These are phyloP conservation scores for Pythium dissimile DNA, from an alignment of 352 stramenopile genomes.

Conservation along the genomic window DNA sequence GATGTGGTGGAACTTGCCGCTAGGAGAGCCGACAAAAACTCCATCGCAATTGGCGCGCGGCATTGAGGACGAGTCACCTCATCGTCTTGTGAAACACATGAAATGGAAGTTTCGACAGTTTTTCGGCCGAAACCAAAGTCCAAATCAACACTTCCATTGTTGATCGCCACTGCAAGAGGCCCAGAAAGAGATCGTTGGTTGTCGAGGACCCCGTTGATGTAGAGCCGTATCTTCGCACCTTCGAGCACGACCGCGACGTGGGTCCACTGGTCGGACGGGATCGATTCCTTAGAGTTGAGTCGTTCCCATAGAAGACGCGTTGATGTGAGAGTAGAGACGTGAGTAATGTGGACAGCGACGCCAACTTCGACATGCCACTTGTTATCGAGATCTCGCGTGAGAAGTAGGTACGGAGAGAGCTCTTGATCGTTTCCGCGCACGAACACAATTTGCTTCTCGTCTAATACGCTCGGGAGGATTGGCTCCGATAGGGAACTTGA, in stretches of 20 bases:
- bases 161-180: conserved; percentile 27
- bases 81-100: not conserved
- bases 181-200: conserved; percentile 62
- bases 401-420: conserved; percentile 54
- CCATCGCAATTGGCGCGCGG: conserved; percentile 9
- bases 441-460: conserved; percentile 61
- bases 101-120: not conserved
- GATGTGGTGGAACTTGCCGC: not conserved
- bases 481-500: no score
- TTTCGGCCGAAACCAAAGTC: conserved; percentile 56
- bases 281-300: conserved; percentile 65
- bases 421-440: conserved; percentile 63
- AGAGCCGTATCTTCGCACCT: conserved; percentile 83
- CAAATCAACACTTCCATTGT: conserved; percentile 32
- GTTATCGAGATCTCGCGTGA: conserved; percentile 36
- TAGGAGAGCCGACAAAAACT: conserved; percentile 10
- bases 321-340: not conserved
- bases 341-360: conserved; percentile 23
- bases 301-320: conserved; percentile 41
- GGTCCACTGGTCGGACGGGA: conserved; percentile 70
- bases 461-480: not conserved
- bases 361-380: conserved; percentile 63
- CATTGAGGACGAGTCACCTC: not conserved
- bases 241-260: conserved; percentile 88
- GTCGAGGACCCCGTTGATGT: conserved; percentile 88